These are phyloP conservation scores for Cymbopogon flexuosus DNA, from an alignment of 202 grass and related monocot genomes.

Conservation along the genomic window DNA sequence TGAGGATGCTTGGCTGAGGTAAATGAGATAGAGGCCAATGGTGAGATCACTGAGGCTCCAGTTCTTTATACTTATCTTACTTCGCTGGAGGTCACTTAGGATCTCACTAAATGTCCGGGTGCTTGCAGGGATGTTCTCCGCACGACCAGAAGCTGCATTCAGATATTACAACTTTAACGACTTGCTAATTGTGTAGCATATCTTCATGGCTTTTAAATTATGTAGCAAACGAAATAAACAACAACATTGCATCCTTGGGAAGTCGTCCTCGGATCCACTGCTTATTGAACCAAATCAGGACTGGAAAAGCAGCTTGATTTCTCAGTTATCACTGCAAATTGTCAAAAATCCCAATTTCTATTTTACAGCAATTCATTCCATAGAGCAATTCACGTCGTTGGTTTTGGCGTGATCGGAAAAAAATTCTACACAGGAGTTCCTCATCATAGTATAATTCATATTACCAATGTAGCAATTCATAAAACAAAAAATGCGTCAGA, in stretches of 20 bases:
- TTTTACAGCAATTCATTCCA: neutral
- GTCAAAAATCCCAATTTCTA: neutral
- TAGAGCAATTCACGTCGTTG: too few species aligned
- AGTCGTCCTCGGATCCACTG: neutral
- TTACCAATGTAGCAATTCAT: neutral
- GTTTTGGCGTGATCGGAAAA: too few species aligned
- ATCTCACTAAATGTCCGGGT: slow-evolving; percentile 67
- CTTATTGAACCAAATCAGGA: neutral
- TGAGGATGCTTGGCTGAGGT: slow-evolving; percentile 79
- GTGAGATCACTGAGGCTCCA: slow-evolving; percentile 93
- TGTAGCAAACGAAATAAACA: neutral
- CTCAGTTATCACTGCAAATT: neutral
- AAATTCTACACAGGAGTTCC: neutral
- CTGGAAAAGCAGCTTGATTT: neutral
- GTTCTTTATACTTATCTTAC: slow-evolving; percentile 82
- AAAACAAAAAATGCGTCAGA: neutral
- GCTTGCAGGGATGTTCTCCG: slow-evolving; percentile 39
- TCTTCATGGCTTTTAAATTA: neutral
- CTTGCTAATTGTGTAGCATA: neutral
- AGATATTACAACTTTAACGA: slow-evolving; percentile 3
- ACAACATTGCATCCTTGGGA: neutral
- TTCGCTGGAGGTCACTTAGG: slow-evolving; percentile 71
- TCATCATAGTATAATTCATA: neutral
- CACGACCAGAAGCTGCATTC: slow-evolving; percentile 39
- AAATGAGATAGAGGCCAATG: slow-evolving; percentile 82